These are phyloP conservation scores for Aphanocladium album DNA, from an alignment of 2,329 filamentous ascomycete species.

Conservation along the genomic window DNA sequence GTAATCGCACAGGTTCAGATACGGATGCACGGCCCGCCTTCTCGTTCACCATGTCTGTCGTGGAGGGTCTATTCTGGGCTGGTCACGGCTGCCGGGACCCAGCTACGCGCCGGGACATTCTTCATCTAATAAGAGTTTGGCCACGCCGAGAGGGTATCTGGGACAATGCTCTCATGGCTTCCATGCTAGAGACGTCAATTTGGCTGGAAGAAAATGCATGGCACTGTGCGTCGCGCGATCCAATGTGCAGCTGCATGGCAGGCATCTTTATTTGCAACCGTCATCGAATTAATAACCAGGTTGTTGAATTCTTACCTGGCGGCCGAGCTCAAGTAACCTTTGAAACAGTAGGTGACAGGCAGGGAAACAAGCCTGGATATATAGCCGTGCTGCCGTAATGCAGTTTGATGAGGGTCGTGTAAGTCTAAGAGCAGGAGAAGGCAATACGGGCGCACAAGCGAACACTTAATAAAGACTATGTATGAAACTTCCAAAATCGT, in stretches of 20 bases:
- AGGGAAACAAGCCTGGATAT: neutral
- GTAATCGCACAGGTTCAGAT: neutral
- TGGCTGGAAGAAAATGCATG: neutral
- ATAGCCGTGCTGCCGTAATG: neutral
- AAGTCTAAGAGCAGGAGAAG: neutral
- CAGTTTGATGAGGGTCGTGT: neutral
- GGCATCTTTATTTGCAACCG: neutral
- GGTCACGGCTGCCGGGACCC: neutral
- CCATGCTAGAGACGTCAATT: neutral
- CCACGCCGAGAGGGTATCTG: conserved; percentile 9
- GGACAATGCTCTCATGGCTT: neutral
- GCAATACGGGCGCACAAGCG: too few species aligned
- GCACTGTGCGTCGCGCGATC: neutral
- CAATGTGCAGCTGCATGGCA: neutral
- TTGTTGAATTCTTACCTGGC: neutral
- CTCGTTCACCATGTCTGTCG: conserved; percentile 1
- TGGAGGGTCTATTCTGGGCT: neutral
- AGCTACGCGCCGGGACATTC: neutral
- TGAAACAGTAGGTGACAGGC: neutral
- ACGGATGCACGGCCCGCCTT: neutral
- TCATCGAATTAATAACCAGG: neutral
- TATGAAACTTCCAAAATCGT: too few species aligned
- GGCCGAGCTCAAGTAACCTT: neutral
- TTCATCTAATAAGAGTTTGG: neutral
- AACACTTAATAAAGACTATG: too few species aligned